phyloP scores from a whole-genome alignment of 306 rosid genomes.

The Casuarina cunninghamiana region DNA sequence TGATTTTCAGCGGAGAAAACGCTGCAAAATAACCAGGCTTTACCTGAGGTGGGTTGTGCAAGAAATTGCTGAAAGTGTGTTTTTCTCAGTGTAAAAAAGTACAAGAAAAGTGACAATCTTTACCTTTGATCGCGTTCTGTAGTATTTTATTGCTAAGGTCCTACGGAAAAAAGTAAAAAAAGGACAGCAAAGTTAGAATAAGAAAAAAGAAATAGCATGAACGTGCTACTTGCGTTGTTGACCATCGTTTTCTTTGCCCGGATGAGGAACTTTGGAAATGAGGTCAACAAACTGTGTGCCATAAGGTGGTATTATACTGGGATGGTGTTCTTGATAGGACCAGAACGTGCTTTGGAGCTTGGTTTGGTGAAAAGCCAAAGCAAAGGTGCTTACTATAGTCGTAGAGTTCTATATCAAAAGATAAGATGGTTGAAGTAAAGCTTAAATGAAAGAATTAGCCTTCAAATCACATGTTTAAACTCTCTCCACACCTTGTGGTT shows the following conservation, averaged over 20 bases:
- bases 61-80: neutral
- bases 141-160: conserved; percentile 67
- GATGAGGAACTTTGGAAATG: neutral
- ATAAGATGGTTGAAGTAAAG: too few relatives aligned
- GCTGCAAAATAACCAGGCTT: conserved; percentile 58
- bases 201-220: neutral
- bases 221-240: neutral
- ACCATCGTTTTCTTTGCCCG: neutral
- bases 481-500: too few relatives aligned
- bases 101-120: conserved; percentile 7
- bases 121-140: conserved; percentile 85
- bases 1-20: conserved; percentile 85
- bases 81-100: neutral
- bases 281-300: neutral
- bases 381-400: too few relatives aligned
- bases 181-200: neutral
- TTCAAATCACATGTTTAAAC: too few relatives aligned
- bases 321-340: neutral
- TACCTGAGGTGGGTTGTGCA: conserved; percentile 6
- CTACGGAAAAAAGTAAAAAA: conserved; percentile 35
- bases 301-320: neutral
- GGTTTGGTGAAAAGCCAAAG: neutral
- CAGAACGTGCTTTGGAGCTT: neutral
- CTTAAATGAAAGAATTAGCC: too few relatives aligned
- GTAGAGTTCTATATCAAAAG: too few relatives aligned